phyloP scores from a whole-genome alignment of 202 grass and related monocot species.

The Bolboschoenoplectus hybrid region DNA sequence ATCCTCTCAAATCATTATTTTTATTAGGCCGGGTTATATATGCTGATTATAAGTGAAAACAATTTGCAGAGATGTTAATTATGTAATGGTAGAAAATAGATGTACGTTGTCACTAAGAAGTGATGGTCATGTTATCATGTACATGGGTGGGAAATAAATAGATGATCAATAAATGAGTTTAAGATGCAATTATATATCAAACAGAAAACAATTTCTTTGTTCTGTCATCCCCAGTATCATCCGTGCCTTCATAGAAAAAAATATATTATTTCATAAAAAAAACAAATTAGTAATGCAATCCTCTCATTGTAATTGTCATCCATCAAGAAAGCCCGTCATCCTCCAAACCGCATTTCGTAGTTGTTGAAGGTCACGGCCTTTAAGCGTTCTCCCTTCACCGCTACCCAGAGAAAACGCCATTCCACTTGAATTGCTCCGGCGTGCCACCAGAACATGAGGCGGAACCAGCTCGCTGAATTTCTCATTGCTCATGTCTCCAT shows the following conservation, averaged over 20 bases:
- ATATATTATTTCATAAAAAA: background rate
- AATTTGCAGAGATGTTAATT: too few species aligned
- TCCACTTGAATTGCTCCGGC: constrained; percentile 23
- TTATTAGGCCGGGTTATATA: too few species aligned
- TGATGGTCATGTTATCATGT: background rate
- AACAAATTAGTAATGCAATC: background rate
- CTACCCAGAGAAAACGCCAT: constrained; percentile 46
- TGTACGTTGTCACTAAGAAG: background rate
- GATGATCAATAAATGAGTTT: background rate
- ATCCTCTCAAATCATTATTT: too few species aligned
- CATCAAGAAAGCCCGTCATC: constrained; percentile 75
- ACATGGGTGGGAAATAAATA: background rate
- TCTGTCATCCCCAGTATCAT: background rate
- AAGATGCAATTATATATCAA: background rate
- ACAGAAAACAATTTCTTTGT: background rate
- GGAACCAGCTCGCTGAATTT: constrained; percentile 46
- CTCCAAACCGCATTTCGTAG: constrained; percentile 55
- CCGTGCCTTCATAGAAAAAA: background rate
- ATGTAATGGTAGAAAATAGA: background rate
- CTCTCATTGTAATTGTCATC: constrained; percentile 33
- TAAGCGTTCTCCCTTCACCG: constrained; percentile 47
- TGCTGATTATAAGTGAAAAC: too few species aligned
- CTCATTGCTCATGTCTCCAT: background rate
- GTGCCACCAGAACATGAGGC: constrained; percentile 61
- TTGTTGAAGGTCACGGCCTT: constrained; percentile 52